phyloP scores from a whole-genome alignment of 164 flowering plant species.

The Buxus sempervirens region DNA sequence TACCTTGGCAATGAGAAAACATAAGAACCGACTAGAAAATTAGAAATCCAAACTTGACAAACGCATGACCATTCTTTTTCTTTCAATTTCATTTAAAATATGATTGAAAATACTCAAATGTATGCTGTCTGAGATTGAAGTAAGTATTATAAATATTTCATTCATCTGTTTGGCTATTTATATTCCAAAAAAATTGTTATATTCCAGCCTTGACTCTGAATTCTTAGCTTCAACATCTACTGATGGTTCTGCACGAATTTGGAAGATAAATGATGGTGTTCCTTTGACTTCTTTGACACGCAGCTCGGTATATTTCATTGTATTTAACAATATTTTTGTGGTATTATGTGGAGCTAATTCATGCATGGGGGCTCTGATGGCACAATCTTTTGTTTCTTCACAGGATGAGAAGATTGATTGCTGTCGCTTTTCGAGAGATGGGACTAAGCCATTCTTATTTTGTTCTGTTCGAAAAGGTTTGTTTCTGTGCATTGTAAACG shows the following conservation, averaged over 20 bases:
- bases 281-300: slow-evolving; percentile 71
- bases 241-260: slow-evolving; percentile 92
- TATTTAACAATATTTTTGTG: background rate
- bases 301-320: slow-evolving; percentile 41
- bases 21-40: too few relatives aligned
- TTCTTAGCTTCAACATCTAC: slow-evolving; percentile 83
- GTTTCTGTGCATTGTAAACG: background rate
- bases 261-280: slow-evolving; percentile 80
- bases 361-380: background rate
- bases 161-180: background rate
- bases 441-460: slow-evolving; percentile 93
- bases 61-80: background rate
- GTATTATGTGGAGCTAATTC: background rate
- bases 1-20: background rate
- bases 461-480: slow-evolving; percentile 77
- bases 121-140: too few relatives aligned
- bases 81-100: background rate
- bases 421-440: slow-evolving; percentile 95
- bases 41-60: too few relatives aligned
- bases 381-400: slow-evolving; percentile 3
- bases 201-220: slow-evolving; percentile 80
- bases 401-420: slow-evolving; percentile 89
- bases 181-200: slow-evolving; percentile 3
- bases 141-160: too few relatives aligned
- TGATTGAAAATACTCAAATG: too few relatives aligned